phyloP scores from a whole-genome alignment of 2,329 filamentous ascomycete genomes.

The Colletotrichum melonis region DNA sequence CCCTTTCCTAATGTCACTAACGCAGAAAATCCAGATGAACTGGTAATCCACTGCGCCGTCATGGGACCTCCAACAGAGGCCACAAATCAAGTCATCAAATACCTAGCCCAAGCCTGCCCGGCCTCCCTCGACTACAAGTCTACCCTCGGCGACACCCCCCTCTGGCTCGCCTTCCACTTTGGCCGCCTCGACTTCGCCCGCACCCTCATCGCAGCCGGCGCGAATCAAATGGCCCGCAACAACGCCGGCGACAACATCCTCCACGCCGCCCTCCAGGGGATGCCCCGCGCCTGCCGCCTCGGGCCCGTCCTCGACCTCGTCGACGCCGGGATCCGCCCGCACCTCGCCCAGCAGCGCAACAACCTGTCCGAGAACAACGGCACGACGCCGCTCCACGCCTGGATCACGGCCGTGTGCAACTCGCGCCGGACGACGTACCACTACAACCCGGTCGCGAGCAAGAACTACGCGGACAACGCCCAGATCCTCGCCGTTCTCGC shows the following conservation, averaged over 20 bases:
- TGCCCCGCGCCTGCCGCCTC: constrained; percentile 49
- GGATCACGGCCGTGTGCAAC: constrained; percentile 50
- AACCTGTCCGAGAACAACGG: constrained; percentile 59
- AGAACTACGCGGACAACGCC: constrained; percentile 41
- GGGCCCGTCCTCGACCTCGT: constrained; percentile 67
- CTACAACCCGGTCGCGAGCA: constrained; percentile 11
- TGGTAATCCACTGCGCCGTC: constrained; percentile 76
- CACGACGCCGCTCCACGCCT: constrained; percentile 73
- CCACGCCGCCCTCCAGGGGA: constrained; percentile 62
- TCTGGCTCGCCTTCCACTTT: constrained; percentile 73
- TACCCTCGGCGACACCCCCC: constrained; percentile 70
- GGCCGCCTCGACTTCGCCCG: constrained; percentile 66
- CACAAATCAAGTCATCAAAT: constrained; percentile 69
- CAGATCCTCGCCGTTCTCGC: constrained; percentile 56
- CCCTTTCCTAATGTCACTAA: constrained; percentile 35
- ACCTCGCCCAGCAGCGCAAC: constrained; percentile 70
- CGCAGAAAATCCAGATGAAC: constrained; percentile 57
- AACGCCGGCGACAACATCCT: constrained; percentile 73
- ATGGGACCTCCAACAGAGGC: constrained; percentile 53
- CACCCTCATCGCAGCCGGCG: constrained; percentile 74
- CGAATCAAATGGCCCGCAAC: constrained; percentile 75
- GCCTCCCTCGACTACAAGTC: constrained; percentile 72
- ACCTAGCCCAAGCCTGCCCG: constrained; percentile 73
- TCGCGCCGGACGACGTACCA: not conserved
- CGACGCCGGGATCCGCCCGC: constrained; percentile 64